A percentile compares a stretch with the other conserved stretches of the same genome.
These are phyloP conservation scores for Begonia loranthoides DNA, from an alignment of 306 rosid genomes.

Conservation along the genomic window DNA sequence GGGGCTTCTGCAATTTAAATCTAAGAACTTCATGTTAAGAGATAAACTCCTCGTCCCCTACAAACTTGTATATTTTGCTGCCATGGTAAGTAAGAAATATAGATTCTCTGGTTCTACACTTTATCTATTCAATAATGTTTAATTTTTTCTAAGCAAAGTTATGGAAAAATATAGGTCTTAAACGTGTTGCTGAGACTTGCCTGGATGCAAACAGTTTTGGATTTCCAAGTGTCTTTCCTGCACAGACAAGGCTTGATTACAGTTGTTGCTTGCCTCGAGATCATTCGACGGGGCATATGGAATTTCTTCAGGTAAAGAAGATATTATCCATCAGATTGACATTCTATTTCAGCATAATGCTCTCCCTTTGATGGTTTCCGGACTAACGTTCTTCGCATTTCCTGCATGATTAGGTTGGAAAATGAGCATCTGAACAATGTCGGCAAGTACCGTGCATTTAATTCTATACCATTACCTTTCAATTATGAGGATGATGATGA, in stretches of 20 bases:
- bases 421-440: constrained; percentile 76
- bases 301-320: constrained; percentile 46
- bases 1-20: constrained; percentile 50
- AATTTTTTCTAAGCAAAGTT: not conserved
- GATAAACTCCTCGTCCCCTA: constrained; percentile 48
- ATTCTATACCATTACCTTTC: constrained; percentile 63
- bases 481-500: constrained; percentile 52
- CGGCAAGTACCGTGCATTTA: constrained; percentile 70
- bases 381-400: not conserved
- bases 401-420: constrained; percentile 33
- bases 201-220: constrained; percentile 48
- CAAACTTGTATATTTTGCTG: constrained; percentile 38
- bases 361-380: not conserved
- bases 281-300: constrained; percentile 69
- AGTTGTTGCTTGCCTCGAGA: constrained; percentile 42
- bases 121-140: no score
- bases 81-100: constrained; percentile 27
- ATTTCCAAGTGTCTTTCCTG: constrained; percentile 22
- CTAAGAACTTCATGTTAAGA: constrained; percentile 54
- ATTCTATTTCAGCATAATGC: not conserved
- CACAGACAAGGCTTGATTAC: constrained; percentile 30
- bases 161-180: constrained; percentile 26
- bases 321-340: not conserved
- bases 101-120: not conserved
- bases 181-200: constrained; percentile 64